Evolutionary conservation across 2,329 filamentous ascomycete genomes (phyloP).

Genomic region (Fusarium chuoi): DNA sequence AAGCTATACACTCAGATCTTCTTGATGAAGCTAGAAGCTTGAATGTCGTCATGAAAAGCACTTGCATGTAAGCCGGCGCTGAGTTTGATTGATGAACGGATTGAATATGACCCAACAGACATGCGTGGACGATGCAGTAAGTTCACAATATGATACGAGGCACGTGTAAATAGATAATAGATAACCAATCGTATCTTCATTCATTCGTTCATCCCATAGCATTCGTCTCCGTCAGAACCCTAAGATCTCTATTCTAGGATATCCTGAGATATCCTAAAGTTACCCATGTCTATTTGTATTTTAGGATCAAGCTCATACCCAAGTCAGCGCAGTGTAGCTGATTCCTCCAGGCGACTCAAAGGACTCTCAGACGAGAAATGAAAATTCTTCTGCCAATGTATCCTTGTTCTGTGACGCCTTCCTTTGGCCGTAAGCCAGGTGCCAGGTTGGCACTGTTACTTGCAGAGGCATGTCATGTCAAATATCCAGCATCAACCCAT

Average conservation of each 20-base stretch:
- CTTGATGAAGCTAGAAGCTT: background rate
- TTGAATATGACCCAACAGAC: constrained; percentile 1
- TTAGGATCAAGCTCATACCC: background rate
- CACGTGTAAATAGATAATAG: constrained; percentile 31
- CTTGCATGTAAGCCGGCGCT: constrained; percentile 32
- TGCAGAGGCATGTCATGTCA: background rate
- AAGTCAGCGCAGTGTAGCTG: background rate
- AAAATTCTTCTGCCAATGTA: background rate
- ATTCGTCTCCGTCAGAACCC: background rate
- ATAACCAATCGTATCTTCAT: constrained; percentile 35
- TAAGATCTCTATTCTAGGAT: background rate
- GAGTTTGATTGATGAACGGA: constrained; percentile 18
- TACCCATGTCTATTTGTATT: background rate
- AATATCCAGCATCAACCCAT: background rate
- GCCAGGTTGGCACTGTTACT: background rate
- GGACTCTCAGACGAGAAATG: background rate
- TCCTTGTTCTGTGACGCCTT: background rate
- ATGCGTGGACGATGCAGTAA: background rate
- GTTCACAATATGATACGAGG: background rate
- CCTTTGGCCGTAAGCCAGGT: background rate
- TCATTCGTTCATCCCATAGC: constrained; percentile 22
- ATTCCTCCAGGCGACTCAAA: background rate
- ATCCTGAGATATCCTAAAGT: background rate
- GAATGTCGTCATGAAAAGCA: constrained; percentile 19
- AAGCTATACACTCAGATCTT: background rate